Evolutionary conservation across 768 basidiomycete species (phyloP), one percentile per base, ranked within the genome.

Genomic region (Pleurotus platypus): DNA sequence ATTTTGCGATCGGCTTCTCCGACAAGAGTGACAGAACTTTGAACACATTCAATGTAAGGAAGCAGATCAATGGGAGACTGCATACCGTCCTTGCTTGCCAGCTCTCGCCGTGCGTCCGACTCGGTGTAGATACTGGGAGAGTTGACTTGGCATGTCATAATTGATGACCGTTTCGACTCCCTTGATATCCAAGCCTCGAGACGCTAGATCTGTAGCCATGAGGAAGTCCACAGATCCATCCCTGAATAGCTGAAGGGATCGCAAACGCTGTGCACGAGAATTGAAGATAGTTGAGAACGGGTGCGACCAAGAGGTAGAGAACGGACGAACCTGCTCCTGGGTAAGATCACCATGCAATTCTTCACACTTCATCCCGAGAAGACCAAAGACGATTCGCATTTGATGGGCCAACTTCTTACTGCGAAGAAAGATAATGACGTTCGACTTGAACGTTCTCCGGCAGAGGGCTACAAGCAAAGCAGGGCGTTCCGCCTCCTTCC

Each of bases 331-430:
- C 82, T 97, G 93, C 71, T 98, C 97, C 72, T 99, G 97, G 13
- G 90, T 87, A 59, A 99, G 80, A 68, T 99, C 90, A 2, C 97
- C 97, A 64, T 99, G 97, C 56, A 99, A 70, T 68, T 99, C 97
- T 50, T 87, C 92, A 49, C 92, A 89, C 66, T 87, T 90, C 82
- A 97, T 79, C n/a, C 79, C 86, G n/a, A 92, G 72, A 26, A 99
- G 72, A 53, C 91, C 83, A 67, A 98, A 99, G 22, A 98, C 82
- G 49, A 98, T 85, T 49, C 94, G 87, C 81, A 98, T 90, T 71
- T 98, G 95, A 78, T 98, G 97, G 7, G 95, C 96, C 18, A 97
- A 78, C 63, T 94, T 95, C 72, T 99, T 99, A 73, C 94, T 98
- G 46, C 95, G 84, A 64, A 98, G 83, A 75, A 99, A 99, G 58